These are phyloP conservation scores for Cyberlindnera japonica DNA, from an alignment of 805 yeast genomes.

Conservation along the genomic window DNA sequence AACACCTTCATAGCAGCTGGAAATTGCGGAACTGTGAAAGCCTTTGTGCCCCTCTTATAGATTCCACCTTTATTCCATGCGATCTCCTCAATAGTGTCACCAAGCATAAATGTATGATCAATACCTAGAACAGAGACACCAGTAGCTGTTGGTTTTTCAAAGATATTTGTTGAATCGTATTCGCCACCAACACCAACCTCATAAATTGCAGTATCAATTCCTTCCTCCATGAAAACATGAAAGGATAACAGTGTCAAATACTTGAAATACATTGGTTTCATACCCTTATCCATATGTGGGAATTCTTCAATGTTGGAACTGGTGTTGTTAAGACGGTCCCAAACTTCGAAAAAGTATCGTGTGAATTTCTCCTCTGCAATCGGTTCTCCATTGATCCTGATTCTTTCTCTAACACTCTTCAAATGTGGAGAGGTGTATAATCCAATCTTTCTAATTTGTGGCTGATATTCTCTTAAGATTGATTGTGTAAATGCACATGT, in stretches of 20 bases:
- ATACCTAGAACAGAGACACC: conserved; percentile 87
- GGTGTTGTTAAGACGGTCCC: conserved; percentile 71
- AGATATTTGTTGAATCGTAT: conserved; percentile 91
- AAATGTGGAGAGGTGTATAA: conserved; percentile 96
- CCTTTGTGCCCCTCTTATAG: conserved; percentile 63
- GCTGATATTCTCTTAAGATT: conserved; percentile 60
- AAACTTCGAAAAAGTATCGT: conserved; percentile 88
- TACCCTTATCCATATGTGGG: conserved; percentile 70
- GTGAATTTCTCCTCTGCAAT: conserved; percentile 77
- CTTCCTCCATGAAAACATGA: conserved; percentile 84
- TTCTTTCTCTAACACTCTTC: conserved; percentile 87
- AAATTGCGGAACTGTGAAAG: conserved; percentile 62
- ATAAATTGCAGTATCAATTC: conserved; percentile 89
- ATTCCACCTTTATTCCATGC: conserved; percentile 98
- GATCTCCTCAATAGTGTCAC: conserved; percentile 81
- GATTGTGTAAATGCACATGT: conserved; percentile 93
- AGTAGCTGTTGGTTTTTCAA: conserved; percentile 74
- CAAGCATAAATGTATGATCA: conserved; percentile 79
- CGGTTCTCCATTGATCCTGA: conserved; percentile 83
- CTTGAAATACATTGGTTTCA: conserved; percentile 91
- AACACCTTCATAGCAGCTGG: conserved; percentile 55
- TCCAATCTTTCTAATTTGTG: conserved; percentile 62
- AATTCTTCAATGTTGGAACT: conserved; percentile 51
- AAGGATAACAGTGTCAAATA: conserved; percentile 85
- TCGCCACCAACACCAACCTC: conserved; percentile 99